Evolutionary conservation across 805 yeast genomes (phyloP), one percentile per base, ranked within the genome.

Genomic region (Diddensiella caesifluorescens): DNA sequence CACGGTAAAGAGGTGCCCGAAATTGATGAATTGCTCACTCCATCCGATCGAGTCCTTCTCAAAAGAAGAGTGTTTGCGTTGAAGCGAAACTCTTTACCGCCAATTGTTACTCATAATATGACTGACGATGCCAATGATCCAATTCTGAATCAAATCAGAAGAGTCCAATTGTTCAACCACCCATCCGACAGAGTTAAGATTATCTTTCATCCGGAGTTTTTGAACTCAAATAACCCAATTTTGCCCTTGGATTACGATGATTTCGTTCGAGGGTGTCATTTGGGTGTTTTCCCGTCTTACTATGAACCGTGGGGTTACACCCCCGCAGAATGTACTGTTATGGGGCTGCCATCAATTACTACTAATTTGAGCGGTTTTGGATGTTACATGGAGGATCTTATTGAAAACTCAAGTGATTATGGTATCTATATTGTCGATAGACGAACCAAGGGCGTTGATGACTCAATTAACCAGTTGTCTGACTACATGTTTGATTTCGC

Each of bases 281-380:
- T 92, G 63, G 98, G 98, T 62, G 95, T 90, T 39, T 90, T 90
- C 80, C 98, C 98, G 38, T 87, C 96, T 0, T 90, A 90, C 67
- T 90, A 90, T 61, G 98, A 90, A 67, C 98, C 98, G 3, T 90
- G 98, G 98, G 98, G 98, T 29, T 90, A 90, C 64, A 90, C 98
- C 2, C 98, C 98, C 2, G 97, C 97, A 5, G 98, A 90, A 63
- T 92, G 98, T 70, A 90, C 98, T 0, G 98, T 92, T 19, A 90
- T 90, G 98, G 98, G 98, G 43, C 95, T 92, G 46, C 98, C 98
- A 13, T 86, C 96, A 4, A 85, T 90, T 57, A 90, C 98, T 7
- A 90, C 98, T 31, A 90, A 90, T 62, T 68, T 90, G 46, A 86
- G 96, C 2, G 98, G 98, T 1, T 90, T 90, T 60, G 98, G 98